Percentiles rank a stretch among this genome's conserved stretches.
These are phyloP conservation scores for Glutinoglossum americanum DNA, from an alignment of 495 filamentous ascomycete species.

Conservation along the genomic window DNA sequence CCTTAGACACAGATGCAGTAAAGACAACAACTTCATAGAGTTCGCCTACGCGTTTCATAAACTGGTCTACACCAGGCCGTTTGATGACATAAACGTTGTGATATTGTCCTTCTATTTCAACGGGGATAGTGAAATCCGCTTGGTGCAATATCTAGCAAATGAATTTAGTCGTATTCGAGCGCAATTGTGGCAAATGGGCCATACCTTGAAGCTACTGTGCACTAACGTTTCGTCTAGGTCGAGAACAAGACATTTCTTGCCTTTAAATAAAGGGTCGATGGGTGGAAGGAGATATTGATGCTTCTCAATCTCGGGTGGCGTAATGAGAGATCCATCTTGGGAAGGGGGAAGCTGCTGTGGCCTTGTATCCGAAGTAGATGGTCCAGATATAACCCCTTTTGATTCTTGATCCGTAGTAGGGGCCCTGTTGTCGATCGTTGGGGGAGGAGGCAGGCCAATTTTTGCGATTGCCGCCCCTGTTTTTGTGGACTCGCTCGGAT, in stretches of 20 bases:
- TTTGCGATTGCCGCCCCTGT: constrained; percentile 14
- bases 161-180: neutral
- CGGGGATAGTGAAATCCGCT: constrained; percentile 96
- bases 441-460: constrained; percentile 32
- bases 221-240: constrained; percentile 98
- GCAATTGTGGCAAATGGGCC: neutral
- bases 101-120: constrained; percentile 96
- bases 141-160: constrained; percentile 69
- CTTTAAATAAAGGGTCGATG: constrained; percentile 49
- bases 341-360: neutral
- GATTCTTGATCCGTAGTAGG: neutral
- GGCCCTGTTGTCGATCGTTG: constrained; percentile 28
- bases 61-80: constrained; percentile 86
- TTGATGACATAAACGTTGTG: constrained; percentile 99
- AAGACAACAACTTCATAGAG: constrained; percentile 98
- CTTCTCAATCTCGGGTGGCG: constrained; percentile 12
- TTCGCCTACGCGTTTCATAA: constrained; percentile 97
- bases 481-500: constrained; percentile 1
- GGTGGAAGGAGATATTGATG: constrained; percentile 65
- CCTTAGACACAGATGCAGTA: constrained; percentile 96
- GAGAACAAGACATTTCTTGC: constrained; percentile 83
- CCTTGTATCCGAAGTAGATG: neutral
- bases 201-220: constrained; percentile 97
- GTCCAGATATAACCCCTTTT: neutral
- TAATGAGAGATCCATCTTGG: neutral